Evolutionary conservation across 2,329 filamentous ascomycete genomes (phyloP).

Genomic region (Periconia sp.): DNA sequence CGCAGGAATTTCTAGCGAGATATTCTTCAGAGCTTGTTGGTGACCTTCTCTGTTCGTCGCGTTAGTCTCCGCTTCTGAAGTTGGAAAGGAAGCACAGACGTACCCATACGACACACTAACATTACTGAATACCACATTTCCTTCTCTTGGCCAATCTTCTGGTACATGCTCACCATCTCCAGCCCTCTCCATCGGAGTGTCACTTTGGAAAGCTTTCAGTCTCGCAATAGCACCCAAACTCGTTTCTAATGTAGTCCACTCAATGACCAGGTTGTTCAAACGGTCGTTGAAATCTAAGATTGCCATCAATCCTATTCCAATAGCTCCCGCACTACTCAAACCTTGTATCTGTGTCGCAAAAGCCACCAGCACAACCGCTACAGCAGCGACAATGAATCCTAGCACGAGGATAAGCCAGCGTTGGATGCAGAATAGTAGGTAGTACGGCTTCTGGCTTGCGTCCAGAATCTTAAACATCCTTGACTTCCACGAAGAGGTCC

Average conservation of each 20-base stretch:
- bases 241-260: constrained; percentile 62
- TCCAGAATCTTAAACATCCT: constrained; percentile 30
- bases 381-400: constrained; percentile 36
- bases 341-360: constrained; percentile 35
- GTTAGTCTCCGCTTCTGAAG: too few relatives aligned
- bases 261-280: constrained; percentile 51
- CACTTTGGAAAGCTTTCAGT: constrained; percentile 54
- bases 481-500: constrained; percentile 29
- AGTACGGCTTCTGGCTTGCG: constrained; percentile 48
- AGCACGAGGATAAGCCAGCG: constrained; percentile 46
- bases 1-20: constrained; percentile 1
- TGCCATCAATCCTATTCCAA: constrained; percentile 57
- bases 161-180: too few relatives aligned
- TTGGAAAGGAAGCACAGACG: too few relatives aligned
- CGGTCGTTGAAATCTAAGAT: constrained; percentile 57
- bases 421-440: constrained; percentile 41
- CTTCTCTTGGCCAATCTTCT: too few relatives aligned
- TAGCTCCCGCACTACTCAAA: constrained; percentile 50
- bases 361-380: constrained; percentile 36
- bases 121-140: too few relatives aligned
- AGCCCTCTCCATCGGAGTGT: too few relatives aligned
- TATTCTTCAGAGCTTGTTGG: constrained; percentile 4
- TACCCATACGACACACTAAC: too few relatives aligned
- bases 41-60: too few relatives aligned
- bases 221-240: constrained; percentile 61